Evolutionary conservation across 1,284 basidiomycete genomes (phyloP), one percentile per base, ranked within the genome.

Genomic region (Ganoderma boninense): DNA sequence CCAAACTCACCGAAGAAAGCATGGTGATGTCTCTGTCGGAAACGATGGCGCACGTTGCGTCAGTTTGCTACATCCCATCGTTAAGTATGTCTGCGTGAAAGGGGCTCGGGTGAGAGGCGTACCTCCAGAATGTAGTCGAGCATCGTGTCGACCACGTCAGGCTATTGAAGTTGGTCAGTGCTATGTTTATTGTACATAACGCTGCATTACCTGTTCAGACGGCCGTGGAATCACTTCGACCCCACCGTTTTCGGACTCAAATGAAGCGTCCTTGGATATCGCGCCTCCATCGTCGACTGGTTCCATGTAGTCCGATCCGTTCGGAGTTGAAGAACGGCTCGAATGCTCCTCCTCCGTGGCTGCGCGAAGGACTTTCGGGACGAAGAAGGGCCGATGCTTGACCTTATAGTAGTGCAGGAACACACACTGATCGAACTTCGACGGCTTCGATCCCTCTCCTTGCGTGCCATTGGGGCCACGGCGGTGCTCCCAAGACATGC

Each of bases 371-470:
- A 67, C 60, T 32, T 67, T 67, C 29, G 61, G 66, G 14, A 26
- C 66, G 40, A 61, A 14, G 20, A 67, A 20, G 4, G 57, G 66
- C 6, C 66, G 43, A 56, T 59, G 59, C 66, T 67, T 70, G 46
- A 67, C 49, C 54, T 65, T 68, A 49, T 68, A 59, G 35, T 67
- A 65, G 42, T 68, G 62, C 32, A 68, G 49, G 23, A 67, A 68
- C 23, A 70, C 54, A 43, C 63, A 70, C 40, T 70, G 69, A 20
- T 70, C 69, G n/a, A 46, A 63, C n/a, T 43, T 57, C 26, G 57
- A 8, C 20, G 42, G n/a, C 14, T 35, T 23, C 6, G 42, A 52
- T 2, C 20, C 42, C 32, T 32, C 32, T 29, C 40, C 18, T 8
- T 38, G 23, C 0, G 5, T 32, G 38, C 23, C 5, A 16, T 66